Evolutionary conservation across 164 flowering plant genomes (phyloP).

Genomic region (Vitis cinerea): DNA sequence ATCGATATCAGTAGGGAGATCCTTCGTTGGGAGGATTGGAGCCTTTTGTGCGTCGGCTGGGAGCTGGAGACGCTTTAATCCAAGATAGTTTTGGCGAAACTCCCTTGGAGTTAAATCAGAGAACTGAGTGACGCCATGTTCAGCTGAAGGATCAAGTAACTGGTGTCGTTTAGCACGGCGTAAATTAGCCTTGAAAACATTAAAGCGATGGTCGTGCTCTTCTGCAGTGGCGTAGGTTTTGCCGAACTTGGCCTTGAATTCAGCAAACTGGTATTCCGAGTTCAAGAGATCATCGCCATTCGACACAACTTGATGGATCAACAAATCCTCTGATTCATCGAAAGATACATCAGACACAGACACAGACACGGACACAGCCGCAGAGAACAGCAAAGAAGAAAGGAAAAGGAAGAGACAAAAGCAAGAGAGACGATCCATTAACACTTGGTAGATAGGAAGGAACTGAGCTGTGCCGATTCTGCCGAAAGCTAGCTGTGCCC

Average conservation of each 20-base stretch:
- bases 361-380: slow-evolving; percentile 9
- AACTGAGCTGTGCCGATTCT: too few relatives aligned
- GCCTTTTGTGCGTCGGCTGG: slow-evolving; percentile 68
- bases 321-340: slow-evolving; percentile 25
- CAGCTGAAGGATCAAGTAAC: slow-evolving; percentile 81
- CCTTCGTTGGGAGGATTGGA: slow-evolving; percentile 78
- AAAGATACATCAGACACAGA: slow-evolving; percentile 2
- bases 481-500: neutral
- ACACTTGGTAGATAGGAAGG: too few relatives aligned
- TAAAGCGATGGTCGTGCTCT: slow-evolving; percentile 75
- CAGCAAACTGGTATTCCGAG: slow-evolving; percentile 69
- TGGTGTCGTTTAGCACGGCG: slow-evolving; percentile 74
- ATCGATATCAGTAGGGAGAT: slow-evolving; percentile 77
- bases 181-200: slow-evolving; percentile 73
- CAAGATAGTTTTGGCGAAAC: slow-evolving; percentile 57
- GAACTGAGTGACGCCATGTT: slow-evolving; percentile 87
- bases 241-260: slow-evolving; percentile 56
- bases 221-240: slow-evolving; percentile 60
- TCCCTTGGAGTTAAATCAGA: slow-evolving; percentile 83
- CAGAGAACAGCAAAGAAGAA: slow-evolving; percentile 9
- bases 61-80: slow-evolving; percentile 44
- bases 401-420: slow-evolving; percentile 21
- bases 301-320: slow-evolving; percentile 58
- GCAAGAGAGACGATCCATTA: slow-evolving; percentile 21
- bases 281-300: slow-evolving; percentile 39